These are phyloP conservation scores for Neurospora sp. DNA, from an alignment of 495 filamentous ascomycete species.

Conservation along the genomic window DNA sequence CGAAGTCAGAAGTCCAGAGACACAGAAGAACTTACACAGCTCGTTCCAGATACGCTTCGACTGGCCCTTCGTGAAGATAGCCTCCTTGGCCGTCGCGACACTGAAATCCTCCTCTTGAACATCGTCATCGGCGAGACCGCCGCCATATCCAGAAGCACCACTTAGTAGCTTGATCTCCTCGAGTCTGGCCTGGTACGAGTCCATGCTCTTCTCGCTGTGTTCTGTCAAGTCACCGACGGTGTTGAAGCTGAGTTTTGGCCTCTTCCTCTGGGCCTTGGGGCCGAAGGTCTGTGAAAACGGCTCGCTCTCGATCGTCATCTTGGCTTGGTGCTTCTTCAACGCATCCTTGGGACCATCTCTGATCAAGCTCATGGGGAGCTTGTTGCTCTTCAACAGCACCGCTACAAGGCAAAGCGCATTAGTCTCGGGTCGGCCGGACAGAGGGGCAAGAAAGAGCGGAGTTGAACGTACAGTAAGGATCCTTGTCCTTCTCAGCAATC, in stretches of 20 bases:
- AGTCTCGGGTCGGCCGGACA: not conserved
- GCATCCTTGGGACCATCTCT: slow-evolving; percentile 48
- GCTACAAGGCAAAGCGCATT: slow-evolving; percentile 19
- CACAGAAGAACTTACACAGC: slow-evolving; percentile 44
- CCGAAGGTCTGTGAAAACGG: slow-evolving; percentile 89
- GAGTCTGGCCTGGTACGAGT: slow-evolving; percentile 63
- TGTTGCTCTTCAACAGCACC: slow-evolving; percentile 88
- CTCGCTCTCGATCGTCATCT: slow-evolving; percentile 80
- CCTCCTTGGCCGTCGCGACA: slow-evolving; percentile 63
- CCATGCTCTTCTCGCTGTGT: slow-evolving; percentile 64
- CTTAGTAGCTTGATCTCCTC: slow-evolving; percentile 64
- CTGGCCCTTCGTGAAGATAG: slow-evolving; percentile 90
- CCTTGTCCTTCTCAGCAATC: slow-evolving; percentile 76
- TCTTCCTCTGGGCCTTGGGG: slow-evolving; percentile 83
- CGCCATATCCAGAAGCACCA: slow-evolving; percentile 52
- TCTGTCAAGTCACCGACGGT: slow-evolving; percentile 73
- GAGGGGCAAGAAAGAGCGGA: too few relatives aligned
- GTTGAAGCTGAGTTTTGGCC: slow-evolving; percentile 75
- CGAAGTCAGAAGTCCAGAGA: not conserved
- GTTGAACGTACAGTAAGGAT: slow-evolving; percentile 53
- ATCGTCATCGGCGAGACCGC: slow-evolving; percentile 23
- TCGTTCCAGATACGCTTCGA: slow-evolving; percentile 97
- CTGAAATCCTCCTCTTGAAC: slow-evolving; percentile 40
- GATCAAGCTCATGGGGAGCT: slow-evolving; percentile 38
- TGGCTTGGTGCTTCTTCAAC: slow-evolving; percentile 82